Evolutionary conservation across 176 grass and related monocot species (phyloP), one percentile per base, ranked within the genome.

Genomic region (Musa acuminata): DNA sequence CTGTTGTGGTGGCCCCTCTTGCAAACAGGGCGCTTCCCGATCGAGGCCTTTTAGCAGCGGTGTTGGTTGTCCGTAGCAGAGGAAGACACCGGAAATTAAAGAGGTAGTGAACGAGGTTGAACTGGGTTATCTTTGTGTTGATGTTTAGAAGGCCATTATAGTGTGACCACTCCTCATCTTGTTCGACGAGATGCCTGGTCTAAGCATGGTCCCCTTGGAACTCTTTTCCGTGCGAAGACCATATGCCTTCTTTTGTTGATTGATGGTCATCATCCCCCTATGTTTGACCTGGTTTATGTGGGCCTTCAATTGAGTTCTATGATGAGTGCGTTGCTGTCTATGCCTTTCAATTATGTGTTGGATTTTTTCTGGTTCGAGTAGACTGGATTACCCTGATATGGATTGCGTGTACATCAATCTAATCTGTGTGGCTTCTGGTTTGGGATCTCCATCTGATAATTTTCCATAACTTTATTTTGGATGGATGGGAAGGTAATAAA

Each of bases 221-320:
- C 51, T 70, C 67, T 35, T 70, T 70, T 70, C 67, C 17, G 21
- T 51, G 67, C 21, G 43, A 69, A 68, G 17, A 11, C 0, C 51
- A 19, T 20, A 70, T 50, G 67, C 43, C 35, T 27, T 27, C 26
- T 27, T 27, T 27, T 27, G 26, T 27, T 27, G 26, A 27, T 27
- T 21, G 67, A 49, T 20, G 63, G 63, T 20, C 17, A 43, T 43
- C 35, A 10, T 70, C 67, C 67, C 67, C 51, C 5, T 70, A 19
- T 35, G 51, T 70, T 70, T 70, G 67, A 70, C 67, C 35, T 21
- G 8, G 51, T 69, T 48, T 69, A 69, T 70, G 67, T 67, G 64
- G 64, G 7, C 64, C 64, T 67, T 8, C 8, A 23, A 35, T 3
- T 67, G 17, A 70, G 48, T 21, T 70, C 48, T 48, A 70, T 65